These are phyloP conservation scores for Ogataea pignaliae DNA, from an alignment of 805 yeast species.

Conservation along the genomic window DNA sequence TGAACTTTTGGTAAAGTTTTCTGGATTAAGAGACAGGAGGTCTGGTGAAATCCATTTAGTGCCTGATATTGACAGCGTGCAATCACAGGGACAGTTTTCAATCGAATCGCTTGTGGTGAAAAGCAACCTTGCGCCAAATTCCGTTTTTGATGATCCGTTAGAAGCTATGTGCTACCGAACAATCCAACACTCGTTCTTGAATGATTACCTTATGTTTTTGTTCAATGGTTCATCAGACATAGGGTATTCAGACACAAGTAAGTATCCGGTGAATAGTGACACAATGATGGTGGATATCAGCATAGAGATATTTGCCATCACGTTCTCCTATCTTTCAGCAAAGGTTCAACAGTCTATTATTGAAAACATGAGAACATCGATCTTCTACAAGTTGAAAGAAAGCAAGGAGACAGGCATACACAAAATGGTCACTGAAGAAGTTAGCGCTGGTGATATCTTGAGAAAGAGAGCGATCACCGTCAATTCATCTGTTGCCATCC, in stretches of 20 bases:
- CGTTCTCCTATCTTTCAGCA: conserved; percentile 66
- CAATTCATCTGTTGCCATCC: conserved; percentile 62
- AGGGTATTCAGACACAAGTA: conserved; percentile 33
- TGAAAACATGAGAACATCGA: conserved; percentile 63
- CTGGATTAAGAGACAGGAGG: conserved; percentile 7
- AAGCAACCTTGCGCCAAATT: conserved; percentile 22
- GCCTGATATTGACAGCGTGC: conserved; percentile 25
- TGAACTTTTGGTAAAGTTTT: conserved; percentile 28
- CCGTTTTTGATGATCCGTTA: conserved; percentile 34
- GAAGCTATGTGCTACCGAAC: conserved; percentile 30
- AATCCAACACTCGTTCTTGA: conserved; percentile 35
- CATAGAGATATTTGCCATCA: conserved; percentile 65
- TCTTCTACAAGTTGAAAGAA: conserved; percentile 37
- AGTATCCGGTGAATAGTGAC: conserved; percentile 38
- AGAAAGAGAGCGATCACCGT: conserved; percentile 47
- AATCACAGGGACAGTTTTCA: conserved; percentile 21
- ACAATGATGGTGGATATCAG: conserved; percentile 69
- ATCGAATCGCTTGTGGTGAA: conserved; percentile 30
- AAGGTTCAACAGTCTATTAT: conserved; percentile 86
- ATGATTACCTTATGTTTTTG: conserved; percentile 37
- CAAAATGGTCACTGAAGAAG: conserved; percentile 9
- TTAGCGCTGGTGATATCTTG: conserved; percentile 10
- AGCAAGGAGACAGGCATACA: conserved; percentile 7
- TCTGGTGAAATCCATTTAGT: conserved; percentile 1
- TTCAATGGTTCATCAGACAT: conserved; percentile 19